A percentile compares a stretch with the other conserved stretches of the same genome.
These are phyloP conservation scores for Phialophora macrospora DNA, from an alignment of 2,329 filamentous ascomycete genomes.

Conservation along the genomic window DNA sequence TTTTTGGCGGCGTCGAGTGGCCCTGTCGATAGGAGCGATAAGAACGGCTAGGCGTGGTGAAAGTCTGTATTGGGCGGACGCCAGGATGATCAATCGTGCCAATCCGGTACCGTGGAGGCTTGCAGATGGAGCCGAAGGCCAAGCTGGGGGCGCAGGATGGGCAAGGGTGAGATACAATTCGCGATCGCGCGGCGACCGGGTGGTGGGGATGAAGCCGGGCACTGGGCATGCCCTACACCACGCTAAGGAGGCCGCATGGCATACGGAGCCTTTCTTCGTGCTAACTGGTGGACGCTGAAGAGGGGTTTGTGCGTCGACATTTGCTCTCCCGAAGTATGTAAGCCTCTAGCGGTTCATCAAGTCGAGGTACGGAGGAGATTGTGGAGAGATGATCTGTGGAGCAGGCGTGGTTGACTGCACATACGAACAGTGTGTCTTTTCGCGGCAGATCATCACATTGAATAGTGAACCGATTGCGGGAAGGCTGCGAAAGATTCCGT, in stretches of 20 bases:
- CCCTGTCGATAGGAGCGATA: conserved; percentile 39
- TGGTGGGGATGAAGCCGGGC: conserved; percentile 30
- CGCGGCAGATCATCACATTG: not conserved
- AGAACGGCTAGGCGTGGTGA: conserved; percentile 29
- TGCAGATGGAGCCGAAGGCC: conserved; percentile 34
- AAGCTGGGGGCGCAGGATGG: conserved; percentile 35
- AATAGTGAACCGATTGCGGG: not conserved
- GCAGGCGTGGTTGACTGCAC: not conserved
- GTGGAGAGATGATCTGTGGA: conserved; percentile 31
- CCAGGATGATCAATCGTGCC: conserved; percentile 38
- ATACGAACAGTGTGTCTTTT: not conserved
- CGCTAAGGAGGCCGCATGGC: conserved; percentile 32
- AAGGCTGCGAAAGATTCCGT: not conserved
- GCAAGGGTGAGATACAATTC: conserved; percentile 37
- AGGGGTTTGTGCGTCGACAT: conserved; percentile 20
- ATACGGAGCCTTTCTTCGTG: conserved; percentile 10
- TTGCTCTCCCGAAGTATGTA: conserved; percentile 19
- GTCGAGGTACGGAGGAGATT: conserved; percentile 18
- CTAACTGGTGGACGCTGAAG: conserved; percentile 16
- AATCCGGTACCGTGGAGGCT: conserved; percentile 38
- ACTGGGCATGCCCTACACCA: conserved; percentile 19
- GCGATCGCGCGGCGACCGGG: conserved; percentile 35
- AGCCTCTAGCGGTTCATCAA: conserved; percentile 13
- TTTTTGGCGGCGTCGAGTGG: conserved; percentile 39
- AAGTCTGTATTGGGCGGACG: conserved; percentile 32